These are phyloP conservation scores for Flueggea neowawraea DNA, from an alignment of 441 rosid genomes.

Conservation along the genomic window DNA sequence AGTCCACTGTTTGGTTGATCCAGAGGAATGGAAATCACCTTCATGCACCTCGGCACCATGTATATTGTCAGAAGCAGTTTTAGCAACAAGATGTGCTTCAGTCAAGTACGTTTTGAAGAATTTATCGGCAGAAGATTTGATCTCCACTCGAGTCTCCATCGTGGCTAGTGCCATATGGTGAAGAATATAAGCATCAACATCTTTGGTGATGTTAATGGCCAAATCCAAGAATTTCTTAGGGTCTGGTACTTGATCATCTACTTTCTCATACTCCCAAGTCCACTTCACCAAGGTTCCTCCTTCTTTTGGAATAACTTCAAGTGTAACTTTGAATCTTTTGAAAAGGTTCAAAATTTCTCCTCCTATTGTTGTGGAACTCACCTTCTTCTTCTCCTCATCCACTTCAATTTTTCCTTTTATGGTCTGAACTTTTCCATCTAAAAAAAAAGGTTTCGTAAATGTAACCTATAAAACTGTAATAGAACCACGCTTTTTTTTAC, in stretches of 20 bases:
- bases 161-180: no score
- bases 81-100: neutral
- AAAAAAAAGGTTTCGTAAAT: no score
- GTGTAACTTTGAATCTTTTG: constrained; percentile 1
- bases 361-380: neutral
- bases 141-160: neutral
- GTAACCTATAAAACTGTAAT: no score
- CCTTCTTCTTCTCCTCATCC: neutral
- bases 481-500: no score
- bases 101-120: neutral
- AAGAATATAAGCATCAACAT: constrained; percentile 4
- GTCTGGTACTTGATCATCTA: neutral
- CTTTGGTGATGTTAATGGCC: constrained; percentile 1
- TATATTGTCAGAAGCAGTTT: neutral
- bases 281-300: neutral
- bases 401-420: constrained; percentile 2
- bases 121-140: neutral
- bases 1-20: constrained; percentile 2
- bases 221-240: neutral
- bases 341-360: neutral
- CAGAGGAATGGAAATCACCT: neutral
- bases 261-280: constrained; percentile 10
- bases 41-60: constrained; percentile 5
- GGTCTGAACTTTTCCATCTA: no score
- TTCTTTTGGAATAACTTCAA: constrained; percentile 1